Base-by-base conservation (phyloP, 2,329 filamentous ascomycete genomes). In the Graphiopsis chlorocephala region DNA sequence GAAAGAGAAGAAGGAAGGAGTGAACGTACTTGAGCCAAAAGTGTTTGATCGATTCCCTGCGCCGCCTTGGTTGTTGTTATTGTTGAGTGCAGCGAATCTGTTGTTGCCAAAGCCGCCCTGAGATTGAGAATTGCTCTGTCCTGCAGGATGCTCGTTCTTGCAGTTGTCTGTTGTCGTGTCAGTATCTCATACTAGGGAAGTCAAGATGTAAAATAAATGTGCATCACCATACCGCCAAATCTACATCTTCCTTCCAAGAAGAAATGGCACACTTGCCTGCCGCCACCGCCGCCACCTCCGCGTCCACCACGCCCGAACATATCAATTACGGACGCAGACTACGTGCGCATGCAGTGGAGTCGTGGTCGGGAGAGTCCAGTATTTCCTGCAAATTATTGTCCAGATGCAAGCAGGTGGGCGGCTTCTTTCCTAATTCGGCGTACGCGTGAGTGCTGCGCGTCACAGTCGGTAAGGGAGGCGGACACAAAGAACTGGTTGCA, bases 241-340 rank as follows among this genome's bases (percentile, higher is more conserved):
- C 80, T 85, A 80, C 89, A 92, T 67, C 81, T 82, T 50, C 88
- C 88, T 74, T 88, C 83, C 73, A 84, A 83, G 72, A 82, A 92
- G 75, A 85, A 91, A 68, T 77, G 83, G 80, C 89, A 92, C 64
- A 89, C 73, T 31, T 64, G 65, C 45, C 61, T 58, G 25, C 67
- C 61, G 7, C 64, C 63, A 45, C 63, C 65, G 55, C 63, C 65
- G 55, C 61, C 61, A 38, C 50, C 50, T 14, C 28, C 12, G n/a
- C 53, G 53, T 12, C 53, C 53, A 56, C 61, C 61, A 52, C 61
- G 61, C 25, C 61, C 61, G 25, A 58, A 64, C 61, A 64, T 64
- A 23, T 6, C 59, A 8, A 23, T 31, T 2, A 20, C 12, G 20
- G 33, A 28, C 35, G 35, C 4, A 25, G n/a, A 26, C 31, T 64